Base-by-base conservation (phyloP, 1,139 yeast species). In the Suzukiozyma palmioleophila region DNA sequence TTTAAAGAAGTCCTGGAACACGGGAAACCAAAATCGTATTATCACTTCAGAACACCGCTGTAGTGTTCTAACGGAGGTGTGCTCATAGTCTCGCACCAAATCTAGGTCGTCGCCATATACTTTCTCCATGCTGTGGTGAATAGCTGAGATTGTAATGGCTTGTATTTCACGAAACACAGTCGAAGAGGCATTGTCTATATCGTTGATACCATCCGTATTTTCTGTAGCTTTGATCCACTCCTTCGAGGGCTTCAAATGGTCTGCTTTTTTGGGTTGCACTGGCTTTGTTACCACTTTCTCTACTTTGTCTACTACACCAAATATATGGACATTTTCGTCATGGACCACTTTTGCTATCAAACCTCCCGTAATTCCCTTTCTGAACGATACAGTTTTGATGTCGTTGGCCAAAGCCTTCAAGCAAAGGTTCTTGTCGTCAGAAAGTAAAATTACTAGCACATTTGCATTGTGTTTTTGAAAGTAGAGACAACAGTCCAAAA, bases 401-500 rank as follows among this genome's bases (percentile, higher is more conserved):
- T 70, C 81, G 51, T 87, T 81, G 1, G 81, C 59, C 39, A 89
- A 64, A 0, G 96, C 95, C 56, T 84, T 85, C 45, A 77, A 60
- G 56, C 96, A 87, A 15, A 90, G 65, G 54, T 89, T 89, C 49
- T 81, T 83, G 56, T 90, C 97, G 56, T 89, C 85, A 0, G 96
- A 83, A 39, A 88, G 52, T 26, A 86, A 59, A 4, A 88, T 74
- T 4, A 83, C 83, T 37, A 87, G 63, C 33, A 71, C 64, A 13
- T 54, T 44, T 11, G 70, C 56, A 56, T 58, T 44, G 39, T 56
- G 55, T 16, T 68, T 59, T 45, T 75, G 70, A 44, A 81, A 80
- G 53, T 73, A 89, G 24, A 84, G 52, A 51, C 95, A 84, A 55
- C 96, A 88, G 59, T 90, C 97, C 28, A 89, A 60, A 44, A 90